Conservation (phyloP, 2,329 filamentous ascomycete genomes). For the Escovopsis sp. region DNA sequence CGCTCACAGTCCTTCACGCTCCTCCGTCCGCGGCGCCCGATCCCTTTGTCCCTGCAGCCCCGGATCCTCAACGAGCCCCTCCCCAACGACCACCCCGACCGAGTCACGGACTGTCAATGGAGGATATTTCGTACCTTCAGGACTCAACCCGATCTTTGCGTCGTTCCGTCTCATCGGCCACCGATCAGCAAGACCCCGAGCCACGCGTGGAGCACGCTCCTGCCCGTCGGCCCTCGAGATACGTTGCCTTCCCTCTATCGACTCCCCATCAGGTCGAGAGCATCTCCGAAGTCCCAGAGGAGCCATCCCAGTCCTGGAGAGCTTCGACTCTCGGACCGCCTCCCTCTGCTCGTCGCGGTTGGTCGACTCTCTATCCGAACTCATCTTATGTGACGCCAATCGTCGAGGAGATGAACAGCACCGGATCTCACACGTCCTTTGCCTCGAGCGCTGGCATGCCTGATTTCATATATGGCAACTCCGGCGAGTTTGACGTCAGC, state of each 20-base stretch:
- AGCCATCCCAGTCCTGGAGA: constrained; percentile 22
- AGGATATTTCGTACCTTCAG: constrained; percentile 41
- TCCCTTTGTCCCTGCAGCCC: constrained; percentile 36
- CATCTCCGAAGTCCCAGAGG: neutral
- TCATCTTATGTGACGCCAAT: constrained; percentile 59
- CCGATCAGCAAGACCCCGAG: constrained; percentile 27
- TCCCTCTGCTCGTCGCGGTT: constrained; percentile 43
- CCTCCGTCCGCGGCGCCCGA: constrained; percentile 21
- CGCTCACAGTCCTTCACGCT: constrained; percentile 27
- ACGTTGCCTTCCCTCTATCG: too few species aligned
- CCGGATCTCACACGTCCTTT: constrained; percentile 47
- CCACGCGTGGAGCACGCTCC: neutral
- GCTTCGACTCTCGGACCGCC: constrained; percentile 45
- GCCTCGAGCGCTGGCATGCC: constrained; percentile 62
- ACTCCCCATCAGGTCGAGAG: too few species aligned
- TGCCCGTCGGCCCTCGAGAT: too few species aligned
- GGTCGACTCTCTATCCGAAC: constrained; percentile 42
- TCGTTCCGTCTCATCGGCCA: constrained; percentile 30
- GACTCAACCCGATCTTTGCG: constrained; percentile 39
- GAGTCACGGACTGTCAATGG: constrained; percentile 42
- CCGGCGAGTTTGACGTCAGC: constrained; percentile 32
- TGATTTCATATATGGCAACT: constrained; percentile 30
- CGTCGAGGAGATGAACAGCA: constrained; percentile 51
- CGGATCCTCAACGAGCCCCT: constrained; percentile 31
- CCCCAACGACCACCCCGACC: constrained; percentile 46